Evolutionary conservation across 2,329 filamentous ascomycete genomes (phyloP).

Genomic region (Ilyonectria mors-panacis): DNA sequence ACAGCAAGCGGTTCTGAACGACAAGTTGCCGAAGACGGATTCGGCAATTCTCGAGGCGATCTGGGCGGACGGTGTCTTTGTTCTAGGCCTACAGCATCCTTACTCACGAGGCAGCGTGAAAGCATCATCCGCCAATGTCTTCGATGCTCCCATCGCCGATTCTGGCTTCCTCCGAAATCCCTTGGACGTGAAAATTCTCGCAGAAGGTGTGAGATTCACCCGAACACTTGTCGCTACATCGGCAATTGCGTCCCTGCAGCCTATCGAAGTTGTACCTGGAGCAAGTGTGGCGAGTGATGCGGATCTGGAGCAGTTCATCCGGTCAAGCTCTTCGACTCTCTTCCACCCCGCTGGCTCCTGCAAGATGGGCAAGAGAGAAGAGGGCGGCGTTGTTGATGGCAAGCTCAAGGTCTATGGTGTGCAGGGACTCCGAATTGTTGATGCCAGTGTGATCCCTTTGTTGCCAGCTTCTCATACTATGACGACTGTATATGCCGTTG

Average conservation of each 20-base stretch:
- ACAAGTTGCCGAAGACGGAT: constrained; percentile 20
- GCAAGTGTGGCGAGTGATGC: constrained; percentile 29
- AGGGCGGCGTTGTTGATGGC: constrained; percentile 55
- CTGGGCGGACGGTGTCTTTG: constrained; percentile 35
- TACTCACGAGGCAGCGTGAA: constrained; percentile 43
- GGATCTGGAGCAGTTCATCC: constrained; percentile 36
- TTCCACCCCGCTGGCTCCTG: constrained; percentile 41
- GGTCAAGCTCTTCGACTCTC: constrained; percentile 29
- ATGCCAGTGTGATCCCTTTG: constrained; percentile 50
- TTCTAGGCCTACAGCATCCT: constrained; percentile 40
- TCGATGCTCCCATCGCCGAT: constrained; percentile 36
- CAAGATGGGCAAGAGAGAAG: constrained; percentile 57
- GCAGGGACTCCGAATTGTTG: constrained; percentile 53
- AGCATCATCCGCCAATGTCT: constrained; percentile 33
- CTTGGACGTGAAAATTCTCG: constrained; percentile 28
- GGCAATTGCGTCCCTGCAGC: constrained; percentile 22
- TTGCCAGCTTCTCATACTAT: constrained; percentile 46
- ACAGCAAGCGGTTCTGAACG: constrained; percentile 37
- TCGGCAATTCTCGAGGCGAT: constrained; percentile 39
- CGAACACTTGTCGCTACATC: constrained; percentile 25
- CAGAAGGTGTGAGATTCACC: constrained; percentile 34
- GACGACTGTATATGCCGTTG: constrained; percentile 48
- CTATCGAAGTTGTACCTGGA: constrained; percentile 34
- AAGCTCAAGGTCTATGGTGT: constrained; percentile 45
- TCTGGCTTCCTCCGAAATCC: constrained; percentile 39